Evolutionary conservation across 306 rosid species (phyloP).

Genomic region (Hippophae rhamnoides): DNA sequence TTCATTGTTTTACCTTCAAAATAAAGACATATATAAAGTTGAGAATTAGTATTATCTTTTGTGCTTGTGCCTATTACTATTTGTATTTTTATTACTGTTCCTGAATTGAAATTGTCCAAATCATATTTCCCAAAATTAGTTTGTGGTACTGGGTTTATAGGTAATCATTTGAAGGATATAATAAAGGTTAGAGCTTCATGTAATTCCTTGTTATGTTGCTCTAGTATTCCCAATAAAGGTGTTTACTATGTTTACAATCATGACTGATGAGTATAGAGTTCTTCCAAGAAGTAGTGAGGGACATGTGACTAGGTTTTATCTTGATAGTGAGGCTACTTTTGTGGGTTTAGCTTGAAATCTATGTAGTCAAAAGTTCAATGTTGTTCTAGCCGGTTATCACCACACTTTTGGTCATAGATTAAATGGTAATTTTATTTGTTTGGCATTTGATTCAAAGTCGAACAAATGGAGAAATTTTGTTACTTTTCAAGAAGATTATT

Average conservation of each 20-base stretch:
- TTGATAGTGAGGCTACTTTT: conserved; percentile 65
- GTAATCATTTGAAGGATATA: conserved; percentile 55
- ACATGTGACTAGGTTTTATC: conserved; percentile 65
- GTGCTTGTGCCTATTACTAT: no score
- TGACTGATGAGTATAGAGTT: conserved; percentile 59
- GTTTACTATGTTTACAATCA: conserved; percentile 72
- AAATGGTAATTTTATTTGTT: conserved; percentile 64
- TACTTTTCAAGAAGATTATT: conserved; percentile 55
- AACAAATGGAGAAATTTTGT: conserved; percentile 76
- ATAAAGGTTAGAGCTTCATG: conserved; percentile 73
- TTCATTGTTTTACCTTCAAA: no score
- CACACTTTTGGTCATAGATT: conserved; percentile 71
- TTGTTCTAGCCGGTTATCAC: conserved; percentile 56
- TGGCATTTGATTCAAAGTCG: conserved; percentile 62
- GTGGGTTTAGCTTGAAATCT: no score
- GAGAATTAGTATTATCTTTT: no score
- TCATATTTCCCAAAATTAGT: conserved; percentile 44
- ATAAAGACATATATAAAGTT: no score
- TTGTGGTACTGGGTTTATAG: conserved; percentile 56
- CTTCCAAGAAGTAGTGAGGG: conserved; percentile 82
- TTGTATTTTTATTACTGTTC: conserved; percentile 5
- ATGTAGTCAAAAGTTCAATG: conserved; percentile 44
- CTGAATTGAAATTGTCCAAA: conserved; percentile 47
- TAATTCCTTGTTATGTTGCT: conserved; percentile 76
- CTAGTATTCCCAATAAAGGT: conserved; percentile 75